Percentiles rank a stretch among this genome's conserved stretches.
These are phyloP conservation scores for Solanum paucissectum DNA, from an alignment of 257 asterid species.

Conservation along the genomic window DNA sequence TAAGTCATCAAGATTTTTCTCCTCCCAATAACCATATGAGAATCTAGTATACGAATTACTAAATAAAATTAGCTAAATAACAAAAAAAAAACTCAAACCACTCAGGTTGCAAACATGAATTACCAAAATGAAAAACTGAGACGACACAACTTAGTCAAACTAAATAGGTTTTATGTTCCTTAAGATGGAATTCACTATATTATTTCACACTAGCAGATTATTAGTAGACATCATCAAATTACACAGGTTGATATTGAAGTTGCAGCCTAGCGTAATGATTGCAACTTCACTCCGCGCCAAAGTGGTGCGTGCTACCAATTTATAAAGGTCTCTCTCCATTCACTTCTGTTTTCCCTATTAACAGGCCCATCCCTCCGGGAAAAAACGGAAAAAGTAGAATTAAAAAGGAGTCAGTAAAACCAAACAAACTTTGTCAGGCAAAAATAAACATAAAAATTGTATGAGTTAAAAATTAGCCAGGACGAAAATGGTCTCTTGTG, in stretches of 20 bases:
- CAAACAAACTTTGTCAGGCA: background rate
- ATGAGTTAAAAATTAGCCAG: background rate
- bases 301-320: background rate
- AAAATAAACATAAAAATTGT: background rate
- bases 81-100: background rate
- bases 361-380: background rate
- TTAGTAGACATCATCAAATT: background rate
- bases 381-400: background rate
- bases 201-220: background rate
- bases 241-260: background rate
- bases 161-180: background rate
- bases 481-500: background rate
- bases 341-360: background rate
- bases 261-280: background rate
- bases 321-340: background rate
- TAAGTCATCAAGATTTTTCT: background rate
- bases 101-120: background rate
- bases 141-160: background rate
- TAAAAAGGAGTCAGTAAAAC: background rate
- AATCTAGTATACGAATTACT: background rate
- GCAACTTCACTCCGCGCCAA: background rate
- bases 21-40: background rate
- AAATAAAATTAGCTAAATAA: background rate
- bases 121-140: background rate
- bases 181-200: background rate